Conservation (phyloP, 768 basidiomycete genomes). For the Mycena filopes region DNA sequence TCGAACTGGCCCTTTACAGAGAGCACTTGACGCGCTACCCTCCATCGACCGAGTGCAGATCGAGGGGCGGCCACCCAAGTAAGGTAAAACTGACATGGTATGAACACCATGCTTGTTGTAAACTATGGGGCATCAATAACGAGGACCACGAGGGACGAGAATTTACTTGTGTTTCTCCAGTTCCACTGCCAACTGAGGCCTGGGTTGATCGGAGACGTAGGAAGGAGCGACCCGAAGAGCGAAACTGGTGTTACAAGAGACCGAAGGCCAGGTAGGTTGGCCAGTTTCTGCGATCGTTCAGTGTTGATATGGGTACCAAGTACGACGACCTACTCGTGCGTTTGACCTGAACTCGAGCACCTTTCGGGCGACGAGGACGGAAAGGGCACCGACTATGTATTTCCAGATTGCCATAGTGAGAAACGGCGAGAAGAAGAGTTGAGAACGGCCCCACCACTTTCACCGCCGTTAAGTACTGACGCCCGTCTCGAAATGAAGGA, state of each 20-base stretch:
- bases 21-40: too few species aligned
- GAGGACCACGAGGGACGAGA: too few species aligned
- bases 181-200: constrained; percentile 6
- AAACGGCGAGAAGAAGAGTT: too few species aligned
- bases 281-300: neutral
- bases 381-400: neutral
- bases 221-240: neutral
- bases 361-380: neutral
- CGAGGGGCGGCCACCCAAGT: too few species aligned
- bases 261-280: constrained; percentile 9
- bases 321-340: neutral
- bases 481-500: too few species aligned
- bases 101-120: too few species aligned
- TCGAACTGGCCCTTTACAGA: too few species aligned
- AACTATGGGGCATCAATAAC: too few species aligned
- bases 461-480: too few species aligned
- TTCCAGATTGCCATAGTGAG: neutral
- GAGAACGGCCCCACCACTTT: too few species aligned
- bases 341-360: neutral
- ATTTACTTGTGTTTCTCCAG: neutral
- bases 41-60: too few species aligned
- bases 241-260: neutral
- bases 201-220: constrained; percentile 7
- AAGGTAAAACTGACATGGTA: too few species aligned
- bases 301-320: neutral